A percentile compares a stretch with the other conserved stretches of the same genome.
phyloP scores from a whole-genome alignment of 2,329 filamentous ascomycete genomes.

The Thielaviopsis ethacetica region DNA sequence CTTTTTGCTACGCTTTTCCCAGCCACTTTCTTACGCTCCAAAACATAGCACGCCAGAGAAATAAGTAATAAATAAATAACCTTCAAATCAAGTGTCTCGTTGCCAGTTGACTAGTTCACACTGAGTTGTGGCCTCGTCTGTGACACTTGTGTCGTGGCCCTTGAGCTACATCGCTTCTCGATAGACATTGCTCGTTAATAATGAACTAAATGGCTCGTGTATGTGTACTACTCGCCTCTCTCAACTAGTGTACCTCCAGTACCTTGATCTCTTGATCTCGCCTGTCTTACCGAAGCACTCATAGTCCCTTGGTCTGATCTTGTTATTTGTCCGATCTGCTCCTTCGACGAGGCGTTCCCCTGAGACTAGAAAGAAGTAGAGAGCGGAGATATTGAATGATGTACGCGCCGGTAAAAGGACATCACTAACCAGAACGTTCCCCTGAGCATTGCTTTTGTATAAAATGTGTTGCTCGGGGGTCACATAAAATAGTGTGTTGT shows the following conservation, averaged over 20 bases:
- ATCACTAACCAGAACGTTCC: neutral
- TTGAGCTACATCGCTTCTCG: neutral
- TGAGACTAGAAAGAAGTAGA: neutral
- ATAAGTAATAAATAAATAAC: no score
- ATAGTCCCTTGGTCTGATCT: neutral
- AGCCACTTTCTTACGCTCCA: neutral
- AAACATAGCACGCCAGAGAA: neutral
- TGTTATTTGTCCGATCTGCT: neutral
- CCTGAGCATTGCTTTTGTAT: neutral
- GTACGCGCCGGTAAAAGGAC: neutral
- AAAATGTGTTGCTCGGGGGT: no score
- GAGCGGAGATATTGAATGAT: neutral
- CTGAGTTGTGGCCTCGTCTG: neutral
- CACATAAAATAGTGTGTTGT: neutral
- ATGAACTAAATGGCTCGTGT: no score
- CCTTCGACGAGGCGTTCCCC: neutral
- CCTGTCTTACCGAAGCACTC: neutral
- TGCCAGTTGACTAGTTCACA: neutral
- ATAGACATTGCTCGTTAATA: neutral
- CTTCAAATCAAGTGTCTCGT: no score
- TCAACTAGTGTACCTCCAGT: no score
- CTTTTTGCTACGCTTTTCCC: neutral
- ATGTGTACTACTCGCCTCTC: no score
- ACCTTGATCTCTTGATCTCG: neutral
- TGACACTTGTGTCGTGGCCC: neutral